phyloP scores from a whole-genome alignment of 768 basidiomycete species.

The Xanthoconium stramineum region DNA sequence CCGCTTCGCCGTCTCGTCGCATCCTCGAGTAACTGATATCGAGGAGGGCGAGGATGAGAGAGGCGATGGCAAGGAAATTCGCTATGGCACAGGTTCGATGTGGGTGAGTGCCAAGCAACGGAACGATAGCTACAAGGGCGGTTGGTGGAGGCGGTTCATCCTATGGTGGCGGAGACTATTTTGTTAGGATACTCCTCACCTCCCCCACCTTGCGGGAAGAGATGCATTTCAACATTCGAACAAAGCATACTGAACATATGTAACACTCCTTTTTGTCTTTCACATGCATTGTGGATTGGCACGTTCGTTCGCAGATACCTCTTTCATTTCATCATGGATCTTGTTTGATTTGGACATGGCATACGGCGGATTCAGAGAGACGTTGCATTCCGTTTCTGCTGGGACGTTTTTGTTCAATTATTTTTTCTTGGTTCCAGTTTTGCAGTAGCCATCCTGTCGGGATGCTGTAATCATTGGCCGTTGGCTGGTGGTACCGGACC shows the following conservation, averaged over 20 bases:
- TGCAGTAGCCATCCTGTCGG: background rate
- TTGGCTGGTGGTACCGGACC: background rate
- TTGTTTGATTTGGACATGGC: conserved; percentile 27
- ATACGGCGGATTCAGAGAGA: conserved; percentile 1
- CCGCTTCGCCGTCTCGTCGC: conserved; percentile 53
- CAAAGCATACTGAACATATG: conserved; percentile 32
- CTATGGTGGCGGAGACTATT: conserved; percentile 80
- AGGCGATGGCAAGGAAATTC: conserved; percentile 54
- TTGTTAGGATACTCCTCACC: conserved; percentile 46
- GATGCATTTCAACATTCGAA: conserved; percentile 2
- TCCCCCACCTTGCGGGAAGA: background rate
- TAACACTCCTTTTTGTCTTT: conserved; percentile 32
- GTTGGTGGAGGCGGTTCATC: conserved; percentile 76
- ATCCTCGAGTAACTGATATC: conserved; percentile 48
- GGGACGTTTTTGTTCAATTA: background rate
- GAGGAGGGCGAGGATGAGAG: conserved; percentile 67
- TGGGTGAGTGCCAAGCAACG: conserved; percentile 67
- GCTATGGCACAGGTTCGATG: conserved; percentile 81
- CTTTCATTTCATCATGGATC: conserved; percentile 13
- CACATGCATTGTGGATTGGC: conserved; percentile 18
- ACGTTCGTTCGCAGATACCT: conserved; percentile 25
- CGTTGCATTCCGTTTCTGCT: background rate
- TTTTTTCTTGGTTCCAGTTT: background rate
- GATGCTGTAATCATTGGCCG: background rate
- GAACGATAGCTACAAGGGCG: conserved; percentile 64